Evolutionary conservation across 2,329 filamentous ascomycete species (phyloP).

Genomic region (Calonectria pauciramosa): DNA sequence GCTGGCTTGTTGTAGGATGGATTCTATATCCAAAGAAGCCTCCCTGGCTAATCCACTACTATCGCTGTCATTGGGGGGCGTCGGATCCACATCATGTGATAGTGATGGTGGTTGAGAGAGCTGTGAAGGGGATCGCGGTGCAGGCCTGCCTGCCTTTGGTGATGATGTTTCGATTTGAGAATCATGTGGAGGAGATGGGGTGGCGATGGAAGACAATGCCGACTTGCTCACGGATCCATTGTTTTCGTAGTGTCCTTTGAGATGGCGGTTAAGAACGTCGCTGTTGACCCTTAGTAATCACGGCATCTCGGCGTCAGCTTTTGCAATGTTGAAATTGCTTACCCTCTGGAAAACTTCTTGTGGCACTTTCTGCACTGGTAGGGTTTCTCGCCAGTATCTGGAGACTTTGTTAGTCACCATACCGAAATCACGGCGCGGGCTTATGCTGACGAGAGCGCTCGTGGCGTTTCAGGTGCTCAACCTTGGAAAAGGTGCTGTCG

Average conservation of each 20-base stretch:
- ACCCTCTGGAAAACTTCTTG: slow-evolving; percentile 18
- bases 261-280: not conserved
- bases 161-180: not conserved
- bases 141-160: not conserved
- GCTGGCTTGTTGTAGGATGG: not conserved
- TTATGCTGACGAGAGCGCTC: slow-evolving; percentile 23
- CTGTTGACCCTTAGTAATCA: not conserved
- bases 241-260: slow-evolving; percentile 4
- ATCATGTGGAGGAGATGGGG: not conserved
- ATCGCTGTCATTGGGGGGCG: not conserved
- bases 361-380: slow-evolving; percentile 26
- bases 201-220: not conserved
- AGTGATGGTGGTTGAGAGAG: not conserved
- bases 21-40: not conserved
- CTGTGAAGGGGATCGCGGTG: not conserved
- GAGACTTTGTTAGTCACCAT: not conserved
- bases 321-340: not conserved
- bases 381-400: slow-evolving; percentile 35
- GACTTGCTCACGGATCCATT: not conserved
- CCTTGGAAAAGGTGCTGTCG: slow-evolving; percentile 21
- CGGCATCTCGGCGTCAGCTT: too few species aligned
- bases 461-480: slow-evolving; percentile 26
- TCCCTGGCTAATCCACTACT: not conserved
- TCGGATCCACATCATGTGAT: not conserved
- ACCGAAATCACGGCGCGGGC: not conserved